Evolutionary conservation across 2,329 filamentous ascomycete species (phyloP).

Genomic region (Thielaviopsis ethacetica): DNA sequence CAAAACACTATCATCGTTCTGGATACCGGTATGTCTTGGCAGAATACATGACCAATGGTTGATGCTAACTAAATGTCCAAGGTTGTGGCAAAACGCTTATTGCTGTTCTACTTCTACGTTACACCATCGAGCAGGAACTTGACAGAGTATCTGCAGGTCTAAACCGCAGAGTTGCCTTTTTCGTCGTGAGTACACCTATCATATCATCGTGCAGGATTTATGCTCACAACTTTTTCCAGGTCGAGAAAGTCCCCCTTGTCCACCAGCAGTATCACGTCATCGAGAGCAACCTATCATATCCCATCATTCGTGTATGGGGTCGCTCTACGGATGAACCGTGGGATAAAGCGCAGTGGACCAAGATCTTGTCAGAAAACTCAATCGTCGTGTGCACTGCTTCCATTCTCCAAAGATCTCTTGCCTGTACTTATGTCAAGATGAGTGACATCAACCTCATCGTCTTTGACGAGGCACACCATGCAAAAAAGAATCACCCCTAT

Average conservation of each 20-base stretch:
- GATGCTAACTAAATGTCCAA: slow-evolving; percentile 18
- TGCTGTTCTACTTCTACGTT: slow-evolving; percentile 65
- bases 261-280: slow-evolving; percentile 80
- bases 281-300: slow-evolving; percentile 61
- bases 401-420: slow-evolving; percentile 62
- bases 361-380: slow-evolving; percentile 47
- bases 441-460: slow-evolving; percentile 74
- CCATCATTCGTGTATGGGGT: slow-evolving; percentile 60
- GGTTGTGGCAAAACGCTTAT: slow-evolving; percentile 95
- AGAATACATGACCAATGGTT: background rate
- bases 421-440: slow-evolving; percentile 66
- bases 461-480: slow-evolving; percentile 92
- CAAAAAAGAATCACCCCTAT: slow-evolving; percentile 87
- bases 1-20: slow-evolving; percentile 86
- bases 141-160: slow-evolving; percentile 46
- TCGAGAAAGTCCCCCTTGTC: slow-evolving; percentile 77
- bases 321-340: slow-evolving; percentile 35
- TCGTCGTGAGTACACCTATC: slow-evolving; percentile 40
- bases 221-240: slow-evolving; percentile 23
- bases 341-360: slow-evolving; percentile 31
- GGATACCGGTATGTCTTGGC: slow-evolving; percentile 49
- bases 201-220: background rate
- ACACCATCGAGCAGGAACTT: slow-evolving; percentile 63
- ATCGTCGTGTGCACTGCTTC: slow-evolving; percentile 87
- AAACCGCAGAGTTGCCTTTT: slow-evolving; percentile 59